These are phyloP conservation scores for Amoebophrya sp. DNA, from an alignment of 169 alveolate species.

Conservation along the genomic window DNA sequence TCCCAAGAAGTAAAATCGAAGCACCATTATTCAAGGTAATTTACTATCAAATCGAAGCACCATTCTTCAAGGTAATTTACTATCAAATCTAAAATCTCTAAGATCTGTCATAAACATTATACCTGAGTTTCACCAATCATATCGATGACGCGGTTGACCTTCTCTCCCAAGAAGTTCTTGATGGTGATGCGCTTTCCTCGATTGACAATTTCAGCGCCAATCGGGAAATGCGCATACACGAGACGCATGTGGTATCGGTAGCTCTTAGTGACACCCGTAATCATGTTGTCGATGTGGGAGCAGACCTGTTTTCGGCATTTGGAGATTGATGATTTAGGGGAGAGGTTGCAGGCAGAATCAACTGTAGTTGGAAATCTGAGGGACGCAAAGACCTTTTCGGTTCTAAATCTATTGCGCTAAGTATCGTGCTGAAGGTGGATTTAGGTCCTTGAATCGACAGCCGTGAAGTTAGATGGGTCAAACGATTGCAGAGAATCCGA, in stretches of 20 bases:
- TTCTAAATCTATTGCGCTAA: too few species aligned
- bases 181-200: constrained; percentile 89
- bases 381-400: too few species aligned
- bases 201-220: constrained; percentile 83
- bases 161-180: constrained; percentile 97
- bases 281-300: constrained; percentile 93
- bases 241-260: constrained; percentile 96
- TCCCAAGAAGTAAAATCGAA: constrained; percentile 88
- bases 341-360: too few species aligned
- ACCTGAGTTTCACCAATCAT: constrained; percentile 50
- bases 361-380: too few species aligned
- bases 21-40: neutral
- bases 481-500: neutral
- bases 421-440: too few species aligned
- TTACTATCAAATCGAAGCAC: too few species aligned
- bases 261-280: constrained; percentile 92
- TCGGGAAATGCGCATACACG: constrained; percentile 98
- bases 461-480: too few species aligned
- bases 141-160: constrained; percentile 73
- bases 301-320: too few species aligned
- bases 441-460: too few species aligned
- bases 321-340: too few species aligned
- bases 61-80: neutral
- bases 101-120: constrained; percentile 47
- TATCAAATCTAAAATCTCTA: neutral